Evolutionary conservation across 345 rosid species (phyloP).

Genomic region (Camelina hispida): DNA sequence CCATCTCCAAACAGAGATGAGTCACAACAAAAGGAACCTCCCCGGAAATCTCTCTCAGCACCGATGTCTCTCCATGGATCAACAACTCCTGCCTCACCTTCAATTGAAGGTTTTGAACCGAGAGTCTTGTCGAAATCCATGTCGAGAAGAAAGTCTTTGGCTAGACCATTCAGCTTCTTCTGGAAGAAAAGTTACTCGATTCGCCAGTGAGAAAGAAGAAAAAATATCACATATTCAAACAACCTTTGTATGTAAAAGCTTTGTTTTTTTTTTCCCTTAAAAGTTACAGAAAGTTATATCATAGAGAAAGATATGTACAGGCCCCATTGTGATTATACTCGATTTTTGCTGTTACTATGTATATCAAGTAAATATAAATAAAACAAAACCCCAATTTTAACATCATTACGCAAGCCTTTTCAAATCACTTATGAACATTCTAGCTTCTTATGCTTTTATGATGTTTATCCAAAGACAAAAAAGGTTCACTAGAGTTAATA

Average conservation of each 20-base stretch:
- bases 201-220: conserved; percentile 50
- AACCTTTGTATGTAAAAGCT: conserved; percentile 53
- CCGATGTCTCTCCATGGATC: conserved; percentile 38
- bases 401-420: background rate
- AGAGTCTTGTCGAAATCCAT: conserved; percentile 67
- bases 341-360: conserved; percentile 41
- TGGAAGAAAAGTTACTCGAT: conserved; percentile 94
- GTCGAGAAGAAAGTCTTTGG: conserved; percentile 71
- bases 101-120: conserved; percentile 52
- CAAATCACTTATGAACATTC: background rate
- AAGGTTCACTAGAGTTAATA: background rate
- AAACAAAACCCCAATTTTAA: conserved; percentile 14
- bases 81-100: conserved; percentile 33
- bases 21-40: conserved; percentile 44
- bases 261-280: conserved; percentile 41
- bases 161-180: conserved; percentile 73
- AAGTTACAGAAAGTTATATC: conserved; percentile 45
- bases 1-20: conserved; percentile 50
- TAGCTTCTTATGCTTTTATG: background rate
- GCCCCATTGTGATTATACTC: conserved; percentile 29
- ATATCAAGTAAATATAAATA: conserved; percentile 28
- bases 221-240: conserved; percentile 15
- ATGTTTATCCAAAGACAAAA: background rate
- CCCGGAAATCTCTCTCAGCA: conserved; percentile 41
- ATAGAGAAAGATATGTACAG: conserved; percentile 69